Evolutionary conservation across 2,329 filamentous ascomycete species (phyloP).

Genomic region (Colletotrichum viniferum): DNA sequence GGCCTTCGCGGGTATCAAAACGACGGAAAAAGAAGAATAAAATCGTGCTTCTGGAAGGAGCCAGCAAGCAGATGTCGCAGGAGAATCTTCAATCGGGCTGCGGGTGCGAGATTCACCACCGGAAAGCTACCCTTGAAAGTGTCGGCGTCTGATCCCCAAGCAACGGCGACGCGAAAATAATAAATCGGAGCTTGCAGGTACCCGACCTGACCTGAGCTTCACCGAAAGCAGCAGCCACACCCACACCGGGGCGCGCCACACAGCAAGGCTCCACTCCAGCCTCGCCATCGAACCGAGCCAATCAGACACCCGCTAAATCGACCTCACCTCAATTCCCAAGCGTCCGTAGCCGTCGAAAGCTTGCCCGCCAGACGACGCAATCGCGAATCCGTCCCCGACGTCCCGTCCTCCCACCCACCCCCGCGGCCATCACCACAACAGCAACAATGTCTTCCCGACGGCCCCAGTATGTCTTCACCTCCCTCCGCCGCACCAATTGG

Average conservation of each 20-base stretch:
- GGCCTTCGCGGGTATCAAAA: constrained; percentile 1
- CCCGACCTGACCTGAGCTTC: constrained; percentile 1
- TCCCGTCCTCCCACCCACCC: constrained; percentile 4
- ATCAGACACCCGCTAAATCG: constrained; percentile 43
- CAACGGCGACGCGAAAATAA: constrained; percentile 23
- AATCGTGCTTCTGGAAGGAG: background rate
- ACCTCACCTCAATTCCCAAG: constrained; percentile 41
- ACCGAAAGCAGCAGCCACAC: constrained; percentile 15
- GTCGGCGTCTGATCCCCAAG: background rate
- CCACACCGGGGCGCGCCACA: constrained; percentile 8
- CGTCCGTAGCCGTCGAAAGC: constrained; percentile 11
- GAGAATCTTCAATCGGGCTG: background rate
- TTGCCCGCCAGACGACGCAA: constrained; percentile 1
- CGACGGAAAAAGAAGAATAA: background rate
- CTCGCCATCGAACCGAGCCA: constrained; percentile 35
- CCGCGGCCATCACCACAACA: constrained; percentile 17
- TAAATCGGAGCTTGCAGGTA: constrained; percentile 21
- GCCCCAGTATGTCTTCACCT: constrained; percentile 41
- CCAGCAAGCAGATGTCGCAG: background rate
- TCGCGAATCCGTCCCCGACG: constrained; percentile 28
- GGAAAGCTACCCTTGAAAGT: background rate
- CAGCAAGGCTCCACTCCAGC: constrained; percentile 23
- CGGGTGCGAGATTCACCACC: background rate
- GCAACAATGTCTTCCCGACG: constrained; percentile 46
- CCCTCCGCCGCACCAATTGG: background rate